A percentile compares a stretch with the other conserved stretches of the same genome.
These are phyloP conservation scores for Chiua virens DNA, from an alignment of 768 basidiomycete species.

Conservation along the genomic window DNA sequence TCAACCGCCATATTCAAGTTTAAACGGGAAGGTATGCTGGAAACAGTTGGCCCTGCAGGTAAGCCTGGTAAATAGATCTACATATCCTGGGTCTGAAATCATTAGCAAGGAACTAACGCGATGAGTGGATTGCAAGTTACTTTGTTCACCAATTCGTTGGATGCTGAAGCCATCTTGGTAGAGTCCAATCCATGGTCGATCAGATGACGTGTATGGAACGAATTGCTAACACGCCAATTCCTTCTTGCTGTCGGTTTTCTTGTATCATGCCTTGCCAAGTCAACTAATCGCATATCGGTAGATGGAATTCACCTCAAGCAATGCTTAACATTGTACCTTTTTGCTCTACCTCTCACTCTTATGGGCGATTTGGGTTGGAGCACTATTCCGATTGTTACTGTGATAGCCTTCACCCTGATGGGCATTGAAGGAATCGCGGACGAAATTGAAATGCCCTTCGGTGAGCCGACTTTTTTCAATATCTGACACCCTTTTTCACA, in stretches of 20 bases:
- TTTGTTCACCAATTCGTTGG: background rate
- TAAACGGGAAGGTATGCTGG: constrained; percentile 77
- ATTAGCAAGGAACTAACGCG: constrained; percentile 63
- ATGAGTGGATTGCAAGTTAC: constrained; percentile 62
- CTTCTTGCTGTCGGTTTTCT: constrained; percentile 58
- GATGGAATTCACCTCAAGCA: constrained; percentile 93
- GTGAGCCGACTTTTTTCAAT: constrained; percentile 37
- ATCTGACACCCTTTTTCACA: background rate
- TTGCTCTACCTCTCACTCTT: constrained; percentile 85
- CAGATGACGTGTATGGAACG: constrained; percentile 87
- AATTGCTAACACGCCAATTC: constrained; percentile 86
- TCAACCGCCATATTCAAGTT: constrained; percentile 67
- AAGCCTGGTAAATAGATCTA: constrained; percentile 14
- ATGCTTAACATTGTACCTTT: constrained; percentile 91
- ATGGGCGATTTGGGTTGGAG: constrained; percentile 81
- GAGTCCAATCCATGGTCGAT: constrained; percentile 80
- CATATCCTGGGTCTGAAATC: background rate
- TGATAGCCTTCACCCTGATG: constrained; percentile 89
- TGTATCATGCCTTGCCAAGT: background rate
- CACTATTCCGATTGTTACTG: constrained; percentile 82
- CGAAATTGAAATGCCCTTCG: constrained; percentile 94
- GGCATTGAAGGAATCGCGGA: constrained; percentile 96
- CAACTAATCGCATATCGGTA: constrained; percentile 30
- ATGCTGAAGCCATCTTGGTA: constrained; percentile 29
- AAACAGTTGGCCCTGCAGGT: constrained; percentile 90